A percentile compares a stretch with the other conserved stretches of the same genome.
Evolutionary conservation across 306 rosid genomes (phyloP).

Genomic region (Notholithocarpus densiflorus): DNA sequence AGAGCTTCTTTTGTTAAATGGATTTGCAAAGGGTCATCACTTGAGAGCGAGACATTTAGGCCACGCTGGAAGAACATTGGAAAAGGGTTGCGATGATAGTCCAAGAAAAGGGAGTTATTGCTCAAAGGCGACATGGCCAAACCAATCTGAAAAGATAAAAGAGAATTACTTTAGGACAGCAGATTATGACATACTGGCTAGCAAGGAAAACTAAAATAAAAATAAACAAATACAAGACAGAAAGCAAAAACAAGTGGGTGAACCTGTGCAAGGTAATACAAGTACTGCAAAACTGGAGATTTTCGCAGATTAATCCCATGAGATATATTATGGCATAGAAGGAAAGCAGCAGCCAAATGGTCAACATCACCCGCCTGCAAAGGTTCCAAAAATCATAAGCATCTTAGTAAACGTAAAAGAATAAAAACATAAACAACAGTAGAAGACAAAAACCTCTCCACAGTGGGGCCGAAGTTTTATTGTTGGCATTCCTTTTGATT

Average conservation of each 20-base stretch:
- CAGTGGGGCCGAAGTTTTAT: slow-evolving; percentile 81
- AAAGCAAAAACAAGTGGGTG: slow-evolving; percentile 6
- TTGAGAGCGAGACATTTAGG: slow-evolving; percentile 76
- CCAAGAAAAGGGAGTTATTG: slow-evolving; percentile 84
- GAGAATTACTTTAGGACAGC: not conserved
- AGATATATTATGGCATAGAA: slow-evolving; percentile 74
- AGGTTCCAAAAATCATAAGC: slow-evolving; percentile 8
- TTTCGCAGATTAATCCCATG: slow-evolving; percentile 82
- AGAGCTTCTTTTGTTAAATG: slow-evolving; percentile 51
- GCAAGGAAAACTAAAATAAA: not conserved
- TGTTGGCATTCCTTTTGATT: slow-evolving; percentile 53
- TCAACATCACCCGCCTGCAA: slow-evolving; percentile 84
- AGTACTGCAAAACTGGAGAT: slow-evolving; percentile 79
- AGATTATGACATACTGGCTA: not conserved
- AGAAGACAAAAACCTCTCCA: slow-evolving; percentile 67
- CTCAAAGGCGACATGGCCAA: slow-evolving; percentile 79
- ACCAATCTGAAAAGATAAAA: slow-evolving; percentile 52
- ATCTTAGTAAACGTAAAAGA: slow-evolving; percentile 16
- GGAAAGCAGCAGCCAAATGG: slow-evolving; percentile 83
- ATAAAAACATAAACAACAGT: slow-evolving; percentile 1
- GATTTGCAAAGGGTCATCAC: slow-evolving; percentile 68
- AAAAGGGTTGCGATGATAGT: slow-evolving; percentile 76
- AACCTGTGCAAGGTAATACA: slow-evolving; percentile 90
- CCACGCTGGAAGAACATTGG: slow-evolving; percentile 87
- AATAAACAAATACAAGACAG: not conserved